These are phyloP conservation scores for Lentinus tigrinus DNA, from an alignment of 768 basidiomycete genomes.

Conservation along the genomic window DNA sequence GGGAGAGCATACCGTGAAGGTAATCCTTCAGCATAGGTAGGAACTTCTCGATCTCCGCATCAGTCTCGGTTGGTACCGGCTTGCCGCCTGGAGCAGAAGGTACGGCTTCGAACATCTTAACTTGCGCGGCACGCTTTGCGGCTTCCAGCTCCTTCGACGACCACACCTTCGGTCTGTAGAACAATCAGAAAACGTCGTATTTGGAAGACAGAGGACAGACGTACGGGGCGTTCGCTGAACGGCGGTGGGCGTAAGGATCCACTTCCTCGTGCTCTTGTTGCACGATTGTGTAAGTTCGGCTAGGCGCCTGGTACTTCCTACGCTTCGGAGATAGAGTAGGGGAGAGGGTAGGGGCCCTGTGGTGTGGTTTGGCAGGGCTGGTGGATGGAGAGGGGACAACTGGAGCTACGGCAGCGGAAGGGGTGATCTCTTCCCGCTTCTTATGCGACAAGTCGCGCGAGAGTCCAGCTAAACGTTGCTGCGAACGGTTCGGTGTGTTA, in stretches of 20 bases:
- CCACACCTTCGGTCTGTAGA: conserved; percentile 53
- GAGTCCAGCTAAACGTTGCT: conserved; percentile 1
- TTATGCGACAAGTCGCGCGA: neutral
- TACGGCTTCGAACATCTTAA: conserved; percentile 76
- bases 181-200: neutral
- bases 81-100: conserved; percentile 24
- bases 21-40: conserved; percentile 77
- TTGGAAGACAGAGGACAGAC: conserved; percentile 1
- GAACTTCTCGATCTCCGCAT: conserved; percentile 74
- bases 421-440: neutral
- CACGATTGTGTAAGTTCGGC: conserved; percentile 24
- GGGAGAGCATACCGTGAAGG: conserved; percentile 47
- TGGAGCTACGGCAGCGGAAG: neutral
- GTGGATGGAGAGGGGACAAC: neutral
- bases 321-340: neutral
- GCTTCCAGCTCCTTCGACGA: conserved; percentile 48
- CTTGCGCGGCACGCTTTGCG: conserved; percentile 32
- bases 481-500: too few relatives aligned
- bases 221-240: conserved; percentile 26
- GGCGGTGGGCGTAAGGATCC: conserved; percentile 1
- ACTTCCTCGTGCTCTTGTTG: conserved; percentile 9
- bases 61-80: conserved; percentile 28
- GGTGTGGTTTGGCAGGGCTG: neutral
- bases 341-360: neutral
- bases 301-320: conserved; percentile 5